Percentiles rank a stretch among this genome's conserved stretches.
phyloP scores from a whole-genome alignment of 345 rosid genomes.

The Firmiana major region DNA sequence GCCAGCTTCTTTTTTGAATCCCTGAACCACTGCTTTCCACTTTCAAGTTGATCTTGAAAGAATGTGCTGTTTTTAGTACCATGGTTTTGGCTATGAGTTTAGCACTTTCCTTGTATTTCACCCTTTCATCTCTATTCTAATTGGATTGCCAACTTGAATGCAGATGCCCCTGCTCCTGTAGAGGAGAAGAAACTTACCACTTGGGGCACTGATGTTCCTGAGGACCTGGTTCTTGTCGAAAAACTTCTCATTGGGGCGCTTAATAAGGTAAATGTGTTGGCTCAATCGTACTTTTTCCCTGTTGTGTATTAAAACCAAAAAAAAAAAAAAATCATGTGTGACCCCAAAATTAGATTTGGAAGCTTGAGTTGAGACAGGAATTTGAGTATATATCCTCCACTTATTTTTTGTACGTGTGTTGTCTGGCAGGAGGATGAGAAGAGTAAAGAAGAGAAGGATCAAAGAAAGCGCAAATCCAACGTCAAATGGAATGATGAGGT shows the following conservation, averaged over 20 bases:
- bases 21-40: not conserved
- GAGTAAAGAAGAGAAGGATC: conserved; percentile 43
- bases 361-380: not conserved
- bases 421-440: conserved; percentile 39
- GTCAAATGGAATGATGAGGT: conserved; percentile 39
- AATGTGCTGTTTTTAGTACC: not conserved
- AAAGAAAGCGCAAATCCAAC: conserved; percentile 46
- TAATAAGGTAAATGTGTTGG: conserved; percentile 39
- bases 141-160: not conserved
- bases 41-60: not conserved
- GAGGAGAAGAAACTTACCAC: conserved; percentile 47
- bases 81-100: not conserved
- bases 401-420: not conserved
- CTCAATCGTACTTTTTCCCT: not conserved
- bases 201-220: conserved; percentile 54
- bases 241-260: conserved; percentile 41
- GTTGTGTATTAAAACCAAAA: not conserved
- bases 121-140: conserved; percentile 1
- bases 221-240: conserved; percentile 45
- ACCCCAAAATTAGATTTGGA: not conserved
- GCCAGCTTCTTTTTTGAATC: not conserved
- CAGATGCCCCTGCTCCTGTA: conserved; percentile 34
- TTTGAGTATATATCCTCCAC: too few species aligned
- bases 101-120: not conserved
- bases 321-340: not conserved